phyloP scores from a whole-genome alignment of 2,329 filamentous ascomycete genomes.

The Zalaria sp. region DNA sequence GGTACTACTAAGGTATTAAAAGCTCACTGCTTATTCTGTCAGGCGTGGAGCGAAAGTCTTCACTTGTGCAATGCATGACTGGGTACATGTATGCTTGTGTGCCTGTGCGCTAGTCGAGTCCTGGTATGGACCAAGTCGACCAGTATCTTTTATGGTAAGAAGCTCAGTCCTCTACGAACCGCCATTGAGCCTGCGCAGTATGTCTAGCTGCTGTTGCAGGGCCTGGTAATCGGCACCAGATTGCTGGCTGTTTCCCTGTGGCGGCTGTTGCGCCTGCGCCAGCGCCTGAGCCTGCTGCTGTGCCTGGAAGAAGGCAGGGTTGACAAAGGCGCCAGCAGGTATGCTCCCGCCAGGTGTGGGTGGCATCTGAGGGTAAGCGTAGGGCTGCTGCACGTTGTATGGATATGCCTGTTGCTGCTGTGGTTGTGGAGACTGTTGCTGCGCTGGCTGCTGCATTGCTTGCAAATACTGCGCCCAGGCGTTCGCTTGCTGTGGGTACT shows the following conservation, averaged over 20 bases:
- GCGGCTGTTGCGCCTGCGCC: conserved; percentile 13
- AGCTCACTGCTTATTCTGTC: too few species aligned
- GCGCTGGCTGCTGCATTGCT: conserved; percentile 1
- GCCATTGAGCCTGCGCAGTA: conserved; percentile 3
- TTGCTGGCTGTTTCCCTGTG: conserved; percentile 1
- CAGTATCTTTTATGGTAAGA: too few species aligned
- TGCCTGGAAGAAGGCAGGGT: conserved; percentile 16
- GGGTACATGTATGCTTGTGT: too few species aligned
- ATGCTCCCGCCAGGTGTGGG: conserved; percentile 1
- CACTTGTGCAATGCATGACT: too few species aligned
- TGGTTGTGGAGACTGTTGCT: conserved; percentile 34
- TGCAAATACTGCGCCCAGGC: not conserved
- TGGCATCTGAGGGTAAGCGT: not conserved
- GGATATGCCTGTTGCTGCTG: conserved; percentile 14
- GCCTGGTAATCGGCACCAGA: not conserved
- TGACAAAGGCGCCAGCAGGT: conserved; percentile 17
- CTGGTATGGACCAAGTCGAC: too few species aligned
- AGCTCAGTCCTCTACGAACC: too few species aligned
- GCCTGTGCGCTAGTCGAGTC: too few species aligned
- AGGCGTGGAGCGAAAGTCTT: too few species aligned
- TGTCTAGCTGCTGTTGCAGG: conserved; percentile 2
- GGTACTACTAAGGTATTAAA: too few species aligned
- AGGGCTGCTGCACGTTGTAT: conserved; percentile 6
- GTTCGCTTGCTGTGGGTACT: conserved; percentile 1
- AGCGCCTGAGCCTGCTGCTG: conserved; percentile 9